Percentiles rank a stretch among this genome's conserved stretches.
phyloP scores from a whole-genome alignment of 2,329 filamentous ascomycete species.

The Epichloe sibirici region DNA sequence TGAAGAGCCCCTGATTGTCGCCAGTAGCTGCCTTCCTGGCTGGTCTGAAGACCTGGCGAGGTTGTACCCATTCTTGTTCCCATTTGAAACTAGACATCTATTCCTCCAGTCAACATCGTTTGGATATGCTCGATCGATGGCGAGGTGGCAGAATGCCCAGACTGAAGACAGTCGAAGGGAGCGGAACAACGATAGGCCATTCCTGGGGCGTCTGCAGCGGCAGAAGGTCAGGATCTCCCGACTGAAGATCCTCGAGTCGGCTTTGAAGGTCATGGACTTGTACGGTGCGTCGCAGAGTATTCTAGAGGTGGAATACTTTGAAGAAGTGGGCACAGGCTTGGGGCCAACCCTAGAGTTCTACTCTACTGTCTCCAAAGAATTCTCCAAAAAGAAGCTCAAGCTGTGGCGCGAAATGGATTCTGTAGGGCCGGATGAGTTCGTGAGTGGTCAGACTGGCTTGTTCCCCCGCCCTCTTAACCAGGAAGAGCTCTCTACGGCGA shows the following conservation, averaged over 20 bases:
- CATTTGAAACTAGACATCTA: conserved; percentile 91
- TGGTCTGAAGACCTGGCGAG: conserved; percentile 95
- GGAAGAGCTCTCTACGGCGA: conserved; percentile 59
- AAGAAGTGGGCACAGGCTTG: conserved; percentile 92
- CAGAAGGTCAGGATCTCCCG: conserved; percentile 98
- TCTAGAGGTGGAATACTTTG: conserved; percentile 95
- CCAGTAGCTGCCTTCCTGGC: conserved; percentile 86
- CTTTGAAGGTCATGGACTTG: conserved; percentile 96
- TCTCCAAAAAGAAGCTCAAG: conserved; percentile 92
- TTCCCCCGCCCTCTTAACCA: conserved; percentile 92
- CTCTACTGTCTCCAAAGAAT: conserved; percentile 92
- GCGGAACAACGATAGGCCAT: conserved; percentile 79
- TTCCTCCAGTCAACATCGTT: conserved; percentile 98
- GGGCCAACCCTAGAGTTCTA: conserved; percentile 97
- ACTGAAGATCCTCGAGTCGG: conserved; percentile 88
- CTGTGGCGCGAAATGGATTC: conserved; percentile 90
- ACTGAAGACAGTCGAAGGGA: conserved; percentile 66
- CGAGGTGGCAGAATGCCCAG: conserved; percentile 89
- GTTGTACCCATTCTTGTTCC: conserved; percentile 91
- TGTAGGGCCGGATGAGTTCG: conserved; percentile 61
- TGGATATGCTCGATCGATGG: conserved; percentile 94
- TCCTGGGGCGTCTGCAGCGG: conserved; percentile 79
- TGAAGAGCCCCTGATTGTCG: conserved; percentile 92
- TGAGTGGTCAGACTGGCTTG: conserved; percentile 70
- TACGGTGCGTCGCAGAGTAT: conserved; percentile 96